phyloP scores from a whole-genome alignment of 1,284 basidiomycete species.

The Xerocomus nothofagi region DNA sequence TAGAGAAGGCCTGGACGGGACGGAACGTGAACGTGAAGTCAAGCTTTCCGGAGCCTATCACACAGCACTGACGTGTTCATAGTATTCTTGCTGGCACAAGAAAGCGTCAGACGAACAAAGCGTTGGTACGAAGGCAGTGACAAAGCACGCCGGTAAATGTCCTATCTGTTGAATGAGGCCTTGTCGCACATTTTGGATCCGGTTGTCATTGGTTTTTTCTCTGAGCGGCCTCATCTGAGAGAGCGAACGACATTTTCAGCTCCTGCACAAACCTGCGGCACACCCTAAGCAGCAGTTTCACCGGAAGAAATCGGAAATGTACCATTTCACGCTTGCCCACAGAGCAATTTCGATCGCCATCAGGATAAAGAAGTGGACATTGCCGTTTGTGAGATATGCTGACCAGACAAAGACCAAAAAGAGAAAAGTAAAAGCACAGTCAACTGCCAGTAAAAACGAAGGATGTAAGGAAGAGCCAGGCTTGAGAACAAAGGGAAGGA shows the following conservation, averaged over 20 bases:
- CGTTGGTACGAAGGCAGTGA: slow-evolving; percentile 80
- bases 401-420: slow-evolving; percentile 58
- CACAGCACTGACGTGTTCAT: slow-evolving; percentile 7
- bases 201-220: slow-evolving; percentile 29
- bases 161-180: not conserved
- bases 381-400: slow-evolving; percentile 57
- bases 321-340: slow-evolving; percentile 82
- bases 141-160: slow-evolving; percentile 44
- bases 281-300: slow-evolving; percentile 1
- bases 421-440: slow-evolving; percentile 56
- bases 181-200: slow-evolving; percentile 4
- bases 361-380: slow-evolving; percentile 60
- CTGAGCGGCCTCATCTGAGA: slow-evolving; percentile 20
- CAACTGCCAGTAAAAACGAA: slow-evolving; percentile 62
- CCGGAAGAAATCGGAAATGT: slow-evolving; percentile 18
- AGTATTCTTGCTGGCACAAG: slow-evolving; percentile 86
- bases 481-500: slow-evolving; percentile 57
- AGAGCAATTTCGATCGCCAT: slow-evolving; percentile 62
- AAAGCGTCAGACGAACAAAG: slow-evolving; percentile 74
- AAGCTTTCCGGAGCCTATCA: not conserved
- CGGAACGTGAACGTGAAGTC: slow-evolving; percentile 79
- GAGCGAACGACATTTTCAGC: slow-evolving; percentile 38
- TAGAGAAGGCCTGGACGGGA: slow-evolving; percentile 84
- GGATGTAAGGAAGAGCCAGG: slow-evolving; percentile 76
- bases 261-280: slow-evolving; percentile 54